Evolutionary conservation across 352 stramenopile genomes (phyloP).

Genomic region (Phytopythium vexans): DNA sequence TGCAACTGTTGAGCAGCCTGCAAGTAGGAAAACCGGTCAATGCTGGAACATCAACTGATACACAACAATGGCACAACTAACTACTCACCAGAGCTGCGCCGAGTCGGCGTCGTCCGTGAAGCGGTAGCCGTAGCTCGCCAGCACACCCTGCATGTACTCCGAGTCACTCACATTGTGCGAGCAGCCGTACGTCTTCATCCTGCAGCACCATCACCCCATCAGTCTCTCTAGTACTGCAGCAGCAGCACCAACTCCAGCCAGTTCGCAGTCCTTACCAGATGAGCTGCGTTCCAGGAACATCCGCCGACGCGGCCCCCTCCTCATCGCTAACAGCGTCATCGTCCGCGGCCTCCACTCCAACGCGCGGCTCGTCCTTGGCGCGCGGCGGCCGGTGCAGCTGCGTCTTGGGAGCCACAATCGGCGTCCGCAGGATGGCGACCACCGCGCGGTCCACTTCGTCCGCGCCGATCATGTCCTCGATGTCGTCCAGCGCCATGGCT

Average conservation of each 20-base stretch:
- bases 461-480: slow-evolving; percentile 80
- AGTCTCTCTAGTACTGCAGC: neutral
- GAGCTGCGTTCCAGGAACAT: slow-evolving; percentile 64
- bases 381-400: slow-evolving; percentile 23
- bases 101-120: slow-evolving; percentile 72
- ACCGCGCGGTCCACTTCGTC: slow-evolving; percentile 58
- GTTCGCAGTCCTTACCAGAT: slow-evolving; percentile 42
- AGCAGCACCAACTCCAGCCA: neutral
- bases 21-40: neutral
- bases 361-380: slow-evolving; percentile 3
- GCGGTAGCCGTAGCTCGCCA: slow-evolving; percentile 88
- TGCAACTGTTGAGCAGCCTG: slow-evolving; percentile 91
- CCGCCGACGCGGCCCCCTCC: slow-evolving; percentile 10
- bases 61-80: neutral
- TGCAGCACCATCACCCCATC: slow-evolving; percentile 5
- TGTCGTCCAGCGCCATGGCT: slow-evolving; percentile 56
- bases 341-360: neutral
- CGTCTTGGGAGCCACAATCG: slow-evolving; percentile 67
- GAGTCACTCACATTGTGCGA: slow-evolving; percentile 92
- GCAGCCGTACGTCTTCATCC: slow-evolving; percentile 91
- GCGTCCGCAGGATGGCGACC: slow-evolving; percentile 35
- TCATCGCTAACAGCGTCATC: slow-evolving; percentile 4
- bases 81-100: slow-evolving; percentile 73
- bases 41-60: neutral
- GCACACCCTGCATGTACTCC: slow-evolving; percentile 92